A percentile compares a stretch with the other conserved stretches of the same genome.
phyloP scores from a whole-genome alignment of 176 grass and related monocot species.

The Oryza rufipogon region DNA sequence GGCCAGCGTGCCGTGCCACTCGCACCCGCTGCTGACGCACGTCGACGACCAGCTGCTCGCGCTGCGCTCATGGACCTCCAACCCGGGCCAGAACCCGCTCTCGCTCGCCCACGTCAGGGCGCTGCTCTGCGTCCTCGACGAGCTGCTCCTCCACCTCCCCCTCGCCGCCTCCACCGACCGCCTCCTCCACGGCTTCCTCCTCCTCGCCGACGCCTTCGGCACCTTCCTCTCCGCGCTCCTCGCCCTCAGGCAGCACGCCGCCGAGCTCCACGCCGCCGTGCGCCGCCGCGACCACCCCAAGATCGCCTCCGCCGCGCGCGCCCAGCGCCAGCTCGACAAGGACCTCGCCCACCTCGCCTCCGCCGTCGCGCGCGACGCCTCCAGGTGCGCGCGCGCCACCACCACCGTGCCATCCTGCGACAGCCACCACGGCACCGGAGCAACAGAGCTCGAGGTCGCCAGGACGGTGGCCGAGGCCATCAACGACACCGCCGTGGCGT shows the following conservation, averaged over 20 bases:
- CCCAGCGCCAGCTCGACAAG: slow-evolving; percentile 31
- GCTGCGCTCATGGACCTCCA: slow-evolving; percentile 34
- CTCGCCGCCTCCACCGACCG: slow-evolving; percentile 39
- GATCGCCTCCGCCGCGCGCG: slow-evolving; percentile 38
- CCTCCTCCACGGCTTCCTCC: slow-evolving; percentile 69
- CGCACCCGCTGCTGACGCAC: slow-evolving; percentile 51
- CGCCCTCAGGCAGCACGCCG: slow-evolving; percentile 37
- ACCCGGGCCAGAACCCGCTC: slow-evolving; percentile 33
- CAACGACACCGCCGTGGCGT: slow-evolving; percentile 35
- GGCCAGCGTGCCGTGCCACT: slow-evolving; percentile 56
- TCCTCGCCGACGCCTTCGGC: slow-evolving; percentile 64
- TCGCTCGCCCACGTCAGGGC: slow-evolving; percentile 48
- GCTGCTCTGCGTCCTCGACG: slow-evolving; percentile 67
- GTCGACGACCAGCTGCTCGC: slow-evolving; percentile 57
- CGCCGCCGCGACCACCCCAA: slow-evolving; percentile 37
- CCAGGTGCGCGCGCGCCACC: background rate
- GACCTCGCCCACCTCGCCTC: slow-evolving; percentile 46
- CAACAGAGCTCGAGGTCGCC: slow-evolving; percentile 33
- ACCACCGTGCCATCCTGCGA: background rate
- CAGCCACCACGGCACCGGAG: background rate
- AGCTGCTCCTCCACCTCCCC: slow-evolving; percentile 52
- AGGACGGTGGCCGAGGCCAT: slow-evolving; percentile 44
- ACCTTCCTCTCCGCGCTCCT: slow-evolving; percentile 46
- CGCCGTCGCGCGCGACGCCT: slow-evolving; percentile 31
- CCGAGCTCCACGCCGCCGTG: slow-evolving; percentile 46